phyloP scores from a whole-genome alignment of 352 stramenopile genomes.

The Phytophthora capsici region DNA sequence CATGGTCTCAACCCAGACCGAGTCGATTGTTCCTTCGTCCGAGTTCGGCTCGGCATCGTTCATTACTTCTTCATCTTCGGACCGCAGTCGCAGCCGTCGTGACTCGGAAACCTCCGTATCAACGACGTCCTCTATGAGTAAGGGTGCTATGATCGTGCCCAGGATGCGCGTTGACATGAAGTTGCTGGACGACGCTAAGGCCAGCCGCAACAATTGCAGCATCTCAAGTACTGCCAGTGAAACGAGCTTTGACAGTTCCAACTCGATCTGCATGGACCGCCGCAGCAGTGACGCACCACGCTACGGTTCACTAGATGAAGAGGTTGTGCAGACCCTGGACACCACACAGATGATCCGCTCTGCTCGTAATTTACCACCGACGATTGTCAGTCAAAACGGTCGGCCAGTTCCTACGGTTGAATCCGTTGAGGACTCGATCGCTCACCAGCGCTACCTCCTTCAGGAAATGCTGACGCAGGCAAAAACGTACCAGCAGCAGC shows the following conservation, averaged over 20 bases:
- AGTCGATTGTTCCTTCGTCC: slow-evolving; percentile 29
- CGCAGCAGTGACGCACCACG: slow-evolving; percentile 33
- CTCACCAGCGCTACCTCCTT: slow-evolving; percentile 65
- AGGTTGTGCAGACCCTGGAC: slow-evolving; percentile 47
- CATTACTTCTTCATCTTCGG: slow-evolving; percentile 39
- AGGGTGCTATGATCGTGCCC: slow-evolving; percentile 9
- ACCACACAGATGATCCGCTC: slow-evolving; percentile 46
- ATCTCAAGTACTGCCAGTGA: slow-evolving; percentile 50
- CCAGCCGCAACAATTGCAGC: slow-evolving; percentile 39
- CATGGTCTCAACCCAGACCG: slow-evolving; percentile 53
- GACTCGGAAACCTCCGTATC: slow-evolving; percentile 37
- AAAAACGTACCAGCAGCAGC: slow-evolving; percentile 45
- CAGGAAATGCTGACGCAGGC: slow-evolving; percentile 72
- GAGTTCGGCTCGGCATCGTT: slow-evolving; percentile 40
- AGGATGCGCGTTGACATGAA: slow-evolving; percentile 52
- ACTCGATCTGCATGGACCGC: slow-evolving; percentile 39
- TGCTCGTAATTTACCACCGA: slow-evolving; percentile 7
- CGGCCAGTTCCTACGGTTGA: slow-evolving; percentile 35
- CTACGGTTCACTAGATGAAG: slow-evolving; percentile 46
- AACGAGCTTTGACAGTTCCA: slow-evolving; percentile 49
- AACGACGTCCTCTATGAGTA: slow-evolving; percentile 34
- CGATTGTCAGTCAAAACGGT: slow-evolving; percentile 13
- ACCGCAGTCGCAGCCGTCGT: slow-evolving; percentile 26
- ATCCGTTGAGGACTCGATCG: slow-evolving; percentile 66
- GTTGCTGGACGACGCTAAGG: slow-evolving; percentile 43